These are phyloP conservation scores for Ramularia collo-cygni DNA, from an alignment of 2,329 filamentous ascomycete genomes.

Conservation along the genomic window DNA sequence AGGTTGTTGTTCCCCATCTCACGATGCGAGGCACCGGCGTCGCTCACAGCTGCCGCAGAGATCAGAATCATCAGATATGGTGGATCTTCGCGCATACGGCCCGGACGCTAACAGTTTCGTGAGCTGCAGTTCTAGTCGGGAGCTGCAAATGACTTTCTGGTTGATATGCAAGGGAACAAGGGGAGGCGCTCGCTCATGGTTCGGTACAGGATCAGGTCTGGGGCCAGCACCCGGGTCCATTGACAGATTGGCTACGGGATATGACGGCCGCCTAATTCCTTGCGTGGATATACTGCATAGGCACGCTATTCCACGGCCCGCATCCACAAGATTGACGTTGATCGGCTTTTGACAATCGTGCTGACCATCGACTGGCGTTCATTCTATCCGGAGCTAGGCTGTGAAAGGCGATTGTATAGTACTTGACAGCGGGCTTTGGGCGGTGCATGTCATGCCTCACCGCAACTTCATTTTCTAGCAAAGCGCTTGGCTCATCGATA, in stretches of 20 bases:
- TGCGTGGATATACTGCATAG: slow-evolving; percentile 9
- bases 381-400: slow-evolving; percentile 4
- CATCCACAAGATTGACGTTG: slow-evolving; percentile 6
- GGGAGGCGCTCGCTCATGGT: slow-evolving; percentile 16
- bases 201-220: slow-evolving; percentile 3
- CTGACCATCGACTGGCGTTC: too few relatives aligned
- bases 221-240: slow-evolving; percentile 7
- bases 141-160: slow-evolving; percentile 9
- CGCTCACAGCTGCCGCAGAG: slow-evolving; percentile 14
- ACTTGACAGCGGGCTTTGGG: slow-evolving; percentile 6
- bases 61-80: slow-evolving; percentile 11
- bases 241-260: slow-evolving; percentile 11
- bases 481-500: slow-evolving; percentile 1
- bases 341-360: slow-evolving; percentile 10
- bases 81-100: slow-evolving; percentile 14
- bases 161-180: slow-evolving; percentile 11
- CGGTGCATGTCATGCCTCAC: slow-evolving; percentile 13
- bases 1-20: slow-evolving; percentile 7
- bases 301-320: slow-evolving; percentile 13
- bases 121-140: slow-evolving; percentile 13
- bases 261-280: slow-evolving; percentile 5
- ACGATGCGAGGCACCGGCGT: slow-evolving; percentile 6
- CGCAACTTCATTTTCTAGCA: slow-evolving; percentile 14
- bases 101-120: slow-evolving; percentile 17
- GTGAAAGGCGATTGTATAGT: slow-evolving; percentile 1